phyloP scores from a whole-genome alignment of 2,329 filamentous ascomycete genomes.

The Pleurostoma richardsiae region DNA sequence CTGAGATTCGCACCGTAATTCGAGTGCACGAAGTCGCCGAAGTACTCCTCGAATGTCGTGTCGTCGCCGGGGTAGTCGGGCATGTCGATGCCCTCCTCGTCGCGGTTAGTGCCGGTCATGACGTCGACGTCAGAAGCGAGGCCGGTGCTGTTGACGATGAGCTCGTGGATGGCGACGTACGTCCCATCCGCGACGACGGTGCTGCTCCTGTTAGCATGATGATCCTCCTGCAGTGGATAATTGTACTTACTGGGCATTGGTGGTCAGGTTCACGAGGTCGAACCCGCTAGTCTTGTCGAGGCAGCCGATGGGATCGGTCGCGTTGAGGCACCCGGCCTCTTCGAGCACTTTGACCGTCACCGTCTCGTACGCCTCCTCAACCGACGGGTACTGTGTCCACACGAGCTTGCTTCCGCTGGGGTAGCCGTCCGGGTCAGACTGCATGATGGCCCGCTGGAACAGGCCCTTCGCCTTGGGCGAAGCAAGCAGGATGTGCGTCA shows the following conservation, averaged over 20 bases:
- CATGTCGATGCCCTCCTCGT: slow-evolving; percentile 19
- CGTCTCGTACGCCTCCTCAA: slow-evolving; percentile 13
- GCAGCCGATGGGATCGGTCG: slow-evolving; percentile 16
- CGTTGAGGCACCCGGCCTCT: slow-evolving; percentile 16
- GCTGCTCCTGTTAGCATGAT: slow-evolving; percentile 4
- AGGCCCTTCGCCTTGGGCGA: slow-evolving; percentile 18
- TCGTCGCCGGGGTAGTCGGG: slow-evolving; percentile 12
- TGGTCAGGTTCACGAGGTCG: slow-evolving; percentile 20
- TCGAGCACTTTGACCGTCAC: slow-evolving; percentile 15
- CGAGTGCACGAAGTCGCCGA: slow-evolving; percentile 8
- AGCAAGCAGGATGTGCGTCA: slow-evolving; percentile 17
- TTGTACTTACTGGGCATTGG: slow-evolving; percentile 17
- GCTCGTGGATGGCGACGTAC: slow-evolving; percentile 16
- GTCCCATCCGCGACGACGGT: slow-evolving; percentile 21
- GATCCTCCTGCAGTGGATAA: neutral
- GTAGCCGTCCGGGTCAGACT: slow-evolving; percentile 19
- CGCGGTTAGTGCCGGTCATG: slow-evolving; percentile 29
- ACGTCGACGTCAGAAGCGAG: slow-evolving; percentile 19
- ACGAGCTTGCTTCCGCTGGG: slow-evolving; percentile 4
- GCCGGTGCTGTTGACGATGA: slow-evolving; percentile 19
- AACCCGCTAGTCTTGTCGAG: slow-evolving; percentile 17
- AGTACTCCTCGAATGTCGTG: slow-evolving; percentile 12
- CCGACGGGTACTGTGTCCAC: slow-evolving; percentile 13
- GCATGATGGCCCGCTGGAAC: slow-evolving; percentile 22
- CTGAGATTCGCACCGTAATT: slow-evolving; percentile 10